Conservation (phyloP, 208 protist species). For the Acanthamoeba healyi region DNA sequence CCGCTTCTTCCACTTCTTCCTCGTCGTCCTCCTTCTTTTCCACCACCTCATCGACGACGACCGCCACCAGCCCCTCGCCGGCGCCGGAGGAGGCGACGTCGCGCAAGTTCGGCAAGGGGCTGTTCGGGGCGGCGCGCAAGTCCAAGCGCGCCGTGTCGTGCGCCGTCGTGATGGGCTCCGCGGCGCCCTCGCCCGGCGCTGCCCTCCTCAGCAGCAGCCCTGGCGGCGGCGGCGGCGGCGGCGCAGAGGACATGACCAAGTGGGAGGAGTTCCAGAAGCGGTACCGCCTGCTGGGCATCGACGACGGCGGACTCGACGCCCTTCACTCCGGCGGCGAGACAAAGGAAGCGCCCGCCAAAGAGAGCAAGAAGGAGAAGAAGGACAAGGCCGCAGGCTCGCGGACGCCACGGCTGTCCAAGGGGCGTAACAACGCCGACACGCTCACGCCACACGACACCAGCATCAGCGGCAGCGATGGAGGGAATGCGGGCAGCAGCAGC, state of each 20-base stretch:
- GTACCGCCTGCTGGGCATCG: background rate
- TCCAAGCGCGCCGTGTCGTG: background rate
- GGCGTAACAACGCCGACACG: background rate
- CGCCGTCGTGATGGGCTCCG: conserved; percentile 9
- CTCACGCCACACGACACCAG: background rate
- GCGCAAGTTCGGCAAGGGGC: no score
- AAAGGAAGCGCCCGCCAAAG: no score
- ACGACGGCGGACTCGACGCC: background rate
- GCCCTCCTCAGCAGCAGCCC: background rate
- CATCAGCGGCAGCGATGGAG: background rate
- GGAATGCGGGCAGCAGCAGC: background rate
- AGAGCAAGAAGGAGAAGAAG: background rate
- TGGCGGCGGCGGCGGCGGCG: background rate
- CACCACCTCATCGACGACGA: background rate
- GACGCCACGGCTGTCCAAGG: background rate
- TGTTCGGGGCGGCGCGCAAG: background rate
- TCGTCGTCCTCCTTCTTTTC: background rate
- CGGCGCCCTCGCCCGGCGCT: background rate
- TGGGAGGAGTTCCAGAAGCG: conserved; percentile 40
- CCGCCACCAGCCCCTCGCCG: background rate
- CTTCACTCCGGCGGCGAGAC: background rate
- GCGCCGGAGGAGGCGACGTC: background rate
- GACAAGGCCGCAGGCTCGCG: background rate
- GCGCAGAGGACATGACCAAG: background rate
- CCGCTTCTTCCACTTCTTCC: background rate